Evolutionary conservation across 2,329 filamentous ascomycete genomes (phyloP).

Genomic region (Aureobasidium sp.): DNA sequence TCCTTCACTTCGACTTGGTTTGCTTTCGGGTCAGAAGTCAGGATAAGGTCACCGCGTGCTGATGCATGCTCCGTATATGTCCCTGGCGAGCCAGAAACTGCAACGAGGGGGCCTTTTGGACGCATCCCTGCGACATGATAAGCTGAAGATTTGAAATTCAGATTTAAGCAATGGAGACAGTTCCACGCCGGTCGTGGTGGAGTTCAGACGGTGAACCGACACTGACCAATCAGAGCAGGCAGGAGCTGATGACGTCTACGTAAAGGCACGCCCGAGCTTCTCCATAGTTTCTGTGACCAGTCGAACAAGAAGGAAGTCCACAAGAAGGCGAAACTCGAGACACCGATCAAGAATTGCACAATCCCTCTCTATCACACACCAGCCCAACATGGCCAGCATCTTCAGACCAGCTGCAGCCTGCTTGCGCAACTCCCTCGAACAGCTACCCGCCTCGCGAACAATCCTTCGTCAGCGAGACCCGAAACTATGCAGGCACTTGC

Average conservation of each 20-base stretch:
- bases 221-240: not conserved
- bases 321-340: not conserved
- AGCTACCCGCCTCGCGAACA: not conserved
- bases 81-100: not conserved
- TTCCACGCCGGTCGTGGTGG: not conserved
- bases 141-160: not conserved
- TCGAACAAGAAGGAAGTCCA: not conserved
- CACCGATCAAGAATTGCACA: not conserved
- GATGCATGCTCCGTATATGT: not conserved
- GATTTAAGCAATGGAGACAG: not conserved
- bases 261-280: conserved; percentile 2
- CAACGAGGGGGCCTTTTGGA: conserved; percentile 5
- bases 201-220: not conserved
- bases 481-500: conserved; percentile 1
- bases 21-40: not conserved
- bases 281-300: not conserved
- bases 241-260: not conserved
- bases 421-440: not conserved
- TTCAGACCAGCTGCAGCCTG: not conserved
- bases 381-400: not conserved
- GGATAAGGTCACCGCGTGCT: not conserved
- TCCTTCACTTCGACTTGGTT: not conserved
- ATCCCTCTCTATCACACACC: not conserved
- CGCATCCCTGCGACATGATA: not conserved
- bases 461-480: not conserved